These are phyloP conservation scores for Avena sativa DNA, from an alignment of 176 grass and related monocot genomes.

Conservation along the genomic window DNA sequence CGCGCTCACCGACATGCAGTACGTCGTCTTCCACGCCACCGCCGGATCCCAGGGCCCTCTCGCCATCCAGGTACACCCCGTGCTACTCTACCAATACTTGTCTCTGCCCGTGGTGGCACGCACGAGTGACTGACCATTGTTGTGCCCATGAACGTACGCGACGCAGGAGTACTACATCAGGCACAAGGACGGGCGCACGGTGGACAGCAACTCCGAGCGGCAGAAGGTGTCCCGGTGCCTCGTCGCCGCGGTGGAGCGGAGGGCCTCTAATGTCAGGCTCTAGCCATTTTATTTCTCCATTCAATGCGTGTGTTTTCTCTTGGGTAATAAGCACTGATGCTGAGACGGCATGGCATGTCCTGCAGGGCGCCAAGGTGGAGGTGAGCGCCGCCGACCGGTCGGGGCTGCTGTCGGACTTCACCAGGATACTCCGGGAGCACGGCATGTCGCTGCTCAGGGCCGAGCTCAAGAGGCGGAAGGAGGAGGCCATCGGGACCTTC, in stretches of 20 bases:
- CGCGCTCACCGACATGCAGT: slow-evolving; percentile 81
- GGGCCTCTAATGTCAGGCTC: slow-evolving; percentile 55
- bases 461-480: slow-evolving; percentile 51
- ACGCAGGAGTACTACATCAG: slow-evolving; percentile 78
- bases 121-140: background rate
- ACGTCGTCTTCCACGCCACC: slow-evolving; percentile 81
- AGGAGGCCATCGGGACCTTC: slow-evolving; percentile 54
- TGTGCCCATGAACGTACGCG: background rate
- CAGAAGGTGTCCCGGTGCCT: slow-evolving; percentile 75
- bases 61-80: slow-evolving; percentile 60
- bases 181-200: slow-evolving; percentile 71
- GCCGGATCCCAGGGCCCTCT: slow-evolving; percentile 59
- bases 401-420: slow-evolving; percentile 64
- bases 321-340: background rate
- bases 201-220: slow-evolving; percentile 57
- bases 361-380: slow-evolving; percentile 66
- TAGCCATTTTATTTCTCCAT: background rate
- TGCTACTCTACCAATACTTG: too few species aligned
- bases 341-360: slow-evolving; percentile 17
- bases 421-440: slow-evolving; percentile 62
- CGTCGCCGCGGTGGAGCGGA: slow-evolving; percentile 68
- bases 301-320: background rate
- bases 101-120: too few species aligned
- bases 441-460: slow-evolving; percentile 56
- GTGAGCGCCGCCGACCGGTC: slow-evolving; percentile 53